Percentiles rank a stretch among this genome's conserved stretches.
These are phyloP conservation scores for Plenodomus lindquistii DNA, from an alignment of 2,329 filamentous ascomycete species.

Conservation along the genomic window DNA sequence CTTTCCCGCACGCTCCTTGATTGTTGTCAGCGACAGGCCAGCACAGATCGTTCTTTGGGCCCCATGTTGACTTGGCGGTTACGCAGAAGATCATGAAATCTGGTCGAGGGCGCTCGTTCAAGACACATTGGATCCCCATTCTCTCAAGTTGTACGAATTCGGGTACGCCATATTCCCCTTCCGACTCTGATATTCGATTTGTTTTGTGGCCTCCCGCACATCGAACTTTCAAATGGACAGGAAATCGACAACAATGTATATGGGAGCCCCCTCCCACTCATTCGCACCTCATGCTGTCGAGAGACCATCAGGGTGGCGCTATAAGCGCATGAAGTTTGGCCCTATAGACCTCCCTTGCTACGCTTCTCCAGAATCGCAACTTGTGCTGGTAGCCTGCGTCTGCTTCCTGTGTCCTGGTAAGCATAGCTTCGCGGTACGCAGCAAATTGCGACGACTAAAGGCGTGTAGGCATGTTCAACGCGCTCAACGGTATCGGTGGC, in stretches of 20 bases:
- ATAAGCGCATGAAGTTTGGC: constrained; percentile 45
- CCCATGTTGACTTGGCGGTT: neutral
- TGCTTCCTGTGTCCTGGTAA: constrained; percentile 53
- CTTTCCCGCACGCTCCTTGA: neutral
- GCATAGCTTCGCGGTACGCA: neutral
- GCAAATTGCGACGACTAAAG: constrained; percentile 5
- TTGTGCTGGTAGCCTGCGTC: constrained; percentile 52
- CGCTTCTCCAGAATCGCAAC: constrained; percentile 51
- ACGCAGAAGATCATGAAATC: neutral
- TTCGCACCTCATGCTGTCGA: constrained; percentile 1
- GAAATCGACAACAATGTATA: neutral
- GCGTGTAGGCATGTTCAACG: constrained; percentile 51
- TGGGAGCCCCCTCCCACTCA: neutral
- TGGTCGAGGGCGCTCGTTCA: neutral
- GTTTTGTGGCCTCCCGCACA: neutral
- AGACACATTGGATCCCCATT: neutral
- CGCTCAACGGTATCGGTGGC: constrained; percentile 51
- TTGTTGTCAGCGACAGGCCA: too few species aligned
- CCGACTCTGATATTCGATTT: too few species aligned
- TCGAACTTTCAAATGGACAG: neutral
- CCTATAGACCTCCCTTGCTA: constrained; percentile 48
- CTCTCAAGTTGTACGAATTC: neutral
- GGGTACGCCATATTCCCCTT: neutral
- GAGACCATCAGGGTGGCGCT: constrained; percentile 48
- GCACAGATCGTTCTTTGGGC: neutral